Base-by-base conservation (phyloP, 2,329 filamentous ascomycete genomes). In the Lachnellula willkommii region DNA sequence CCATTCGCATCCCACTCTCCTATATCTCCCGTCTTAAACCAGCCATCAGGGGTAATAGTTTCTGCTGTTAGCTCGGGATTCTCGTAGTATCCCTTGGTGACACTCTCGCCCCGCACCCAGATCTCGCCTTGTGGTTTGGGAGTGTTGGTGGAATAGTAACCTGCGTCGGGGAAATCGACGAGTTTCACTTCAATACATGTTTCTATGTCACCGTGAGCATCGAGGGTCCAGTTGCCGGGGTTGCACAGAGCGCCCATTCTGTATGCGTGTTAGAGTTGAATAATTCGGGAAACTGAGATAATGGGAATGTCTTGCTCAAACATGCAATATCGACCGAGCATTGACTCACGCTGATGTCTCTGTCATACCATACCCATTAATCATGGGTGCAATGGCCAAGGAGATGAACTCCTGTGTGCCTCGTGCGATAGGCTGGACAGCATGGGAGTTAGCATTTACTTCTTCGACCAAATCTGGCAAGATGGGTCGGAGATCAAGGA, bases 11-110 rank as follows among this genome's bases (percentile, higher is more conserved):
- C 84, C 69, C 85, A 92, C 71, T 93, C 87, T 66, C 89, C 89
- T 66, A 93, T 89, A 65, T 93, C 89, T 58, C 89, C 89, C 8
- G 88, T 91, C 81, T 86, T 91, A 79, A 94, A 94, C 90, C 90
- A 95, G 47, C 87, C 87, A 63, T 90, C 89, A 2, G 79, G 75
- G 1, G 84, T 84, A 60, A 90, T 81, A 2, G 86, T 76, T 64
- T 84, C 84, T n/a, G 78, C 79, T 3, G 90, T 96, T 74, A 96
- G 90, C 64, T 92, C 84, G 15, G 88, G 85, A 70, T 96, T 89
- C 58, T 93, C 80, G 68, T 86, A 91, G 75, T 97, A 96, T 46
- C 84, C 85, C 28, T 78, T 77, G 47, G 88, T 82, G 45, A 96
- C 85, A 58, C 85, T 79, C 47, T 78, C 77, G 50, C 93, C 93